These are phyloP conservation scores for Arthrocladium fulminans DNA, from an alignment of 2,329 filamentous ascomycete genomes.

Conservation along the genomic window DNA sequence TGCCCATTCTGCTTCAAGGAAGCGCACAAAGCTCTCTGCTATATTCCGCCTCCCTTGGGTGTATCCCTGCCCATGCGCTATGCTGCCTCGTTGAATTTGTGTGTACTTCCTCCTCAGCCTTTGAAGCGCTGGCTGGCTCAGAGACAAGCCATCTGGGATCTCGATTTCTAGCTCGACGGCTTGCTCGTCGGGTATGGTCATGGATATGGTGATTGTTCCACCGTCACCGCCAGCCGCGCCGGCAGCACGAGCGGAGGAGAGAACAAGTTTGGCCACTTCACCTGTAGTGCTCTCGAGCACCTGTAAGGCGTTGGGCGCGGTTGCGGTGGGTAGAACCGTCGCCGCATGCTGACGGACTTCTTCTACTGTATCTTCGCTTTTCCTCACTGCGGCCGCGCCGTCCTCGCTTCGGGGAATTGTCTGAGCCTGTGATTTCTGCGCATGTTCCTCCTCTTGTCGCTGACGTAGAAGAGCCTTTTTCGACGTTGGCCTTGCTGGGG, in stretches of 20 bases:
- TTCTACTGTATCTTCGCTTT: constrained; percentile 20
- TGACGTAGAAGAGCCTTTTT: constrained; percentile 14
- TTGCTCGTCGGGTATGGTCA: constrained; percentile 9
- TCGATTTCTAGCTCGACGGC: constrained; percentile 9
- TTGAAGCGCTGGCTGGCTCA: constrained; percentile 36
- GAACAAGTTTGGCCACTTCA: constrained; percentile 18
- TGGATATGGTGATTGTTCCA: constrained; percentile 12
- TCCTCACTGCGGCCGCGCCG: constrained; percentile 19
- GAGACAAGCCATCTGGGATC: constrained; percentile 19
- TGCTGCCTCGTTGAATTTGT: constrained; percentile 32
- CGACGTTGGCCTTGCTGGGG: constrained; percentile 12
- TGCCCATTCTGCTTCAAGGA: constrained; percentile 36
- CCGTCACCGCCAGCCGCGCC: constrained; percentile 11
- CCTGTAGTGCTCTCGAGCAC: constrained; percentile 29
- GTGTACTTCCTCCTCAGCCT: constrained; percentile 39
- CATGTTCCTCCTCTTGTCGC: constrained; percentile 9
- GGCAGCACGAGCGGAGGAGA: constrained; percentile 10
- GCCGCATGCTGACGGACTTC: constrained; percentile 35
- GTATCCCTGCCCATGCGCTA: constrained; percentile 28
- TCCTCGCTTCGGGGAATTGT: constrained; percentile 15
- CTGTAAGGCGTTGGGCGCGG: constrained; percentile 35
- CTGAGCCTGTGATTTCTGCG: constrained; percentile 13
- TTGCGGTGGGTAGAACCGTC: constrained; percentile 33
- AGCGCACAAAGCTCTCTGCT: constrained; percentile 38
- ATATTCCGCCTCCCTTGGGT: constrained; percentile 29